Evolutionary conservation across 352 stramenopile genomes (phyloP), one percentile per base, ranked within the genome.

Genomic region (Pythium plurisporium): DNA sequence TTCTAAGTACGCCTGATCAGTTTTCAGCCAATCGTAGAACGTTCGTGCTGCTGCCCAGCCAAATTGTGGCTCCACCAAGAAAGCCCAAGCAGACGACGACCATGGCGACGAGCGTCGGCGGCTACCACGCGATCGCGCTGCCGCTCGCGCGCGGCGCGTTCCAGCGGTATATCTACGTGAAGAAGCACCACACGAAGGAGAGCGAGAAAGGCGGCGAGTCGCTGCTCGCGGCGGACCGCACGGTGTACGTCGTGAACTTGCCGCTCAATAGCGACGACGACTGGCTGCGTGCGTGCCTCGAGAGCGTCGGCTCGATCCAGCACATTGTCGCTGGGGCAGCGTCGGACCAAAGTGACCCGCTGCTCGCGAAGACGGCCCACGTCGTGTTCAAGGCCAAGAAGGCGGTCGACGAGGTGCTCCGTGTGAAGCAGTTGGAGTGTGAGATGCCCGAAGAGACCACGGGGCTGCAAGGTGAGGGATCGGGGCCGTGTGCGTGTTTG

Each of bases 201-300:
- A 65, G 34, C 20, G 61, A 79, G 41, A 27, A 41, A 12, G 55
- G 46, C 44, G 55, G 50, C 33, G 78, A 88, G 65, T 76, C 73
- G 8, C 45, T 69, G 23, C 56, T 94, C 26, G 78, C 76, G 14
- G 53, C 73, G 4, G 74, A 81, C n/a, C 77, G 81, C 45, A 90
- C 83, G 10, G 79, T 76, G 36, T 91, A 89, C 63, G 34, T 94
- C 10, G 81, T 87, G 37, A 94, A 94, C 52, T 52, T 94, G 52
- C 83, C 81, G 17, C 29, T 37, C 1, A 51, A 36, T 12, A 62
- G 70, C 5, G 80, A 78, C 19, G 74, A 80, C 11, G 57, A 76
- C 20, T 89, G 77, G 78, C 66, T 93, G 43, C 70, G 74, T 27
- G 60, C 55, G 53, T 74, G 69, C 55, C 57, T 93, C 19, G 64